A percentile compares a stretch with the other conserved stretches of the same genome.
These are phyloP conservation scores for Tripterygium wilfordii DNA, from an alignment of 177 flowering plant species.

Conservation along the genomic window DNA sequence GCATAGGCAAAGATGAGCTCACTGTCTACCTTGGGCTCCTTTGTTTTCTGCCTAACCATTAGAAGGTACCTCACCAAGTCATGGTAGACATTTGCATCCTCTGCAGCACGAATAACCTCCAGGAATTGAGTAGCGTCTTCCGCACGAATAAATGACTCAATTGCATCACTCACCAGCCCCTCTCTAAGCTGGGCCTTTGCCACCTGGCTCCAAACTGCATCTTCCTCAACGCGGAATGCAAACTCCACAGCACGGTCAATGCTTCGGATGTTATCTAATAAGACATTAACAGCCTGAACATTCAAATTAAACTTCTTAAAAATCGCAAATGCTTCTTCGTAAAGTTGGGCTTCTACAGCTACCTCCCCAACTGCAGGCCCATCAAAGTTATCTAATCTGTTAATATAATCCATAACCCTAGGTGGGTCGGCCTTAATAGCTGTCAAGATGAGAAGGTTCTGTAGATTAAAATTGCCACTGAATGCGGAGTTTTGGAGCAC, in stretches of 20 bases:
- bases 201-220: slow-evolving; percentile 99
- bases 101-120: slow-evolving; percentile 87
- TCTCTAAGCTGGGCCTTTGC: slow-evolving; percentile 96
- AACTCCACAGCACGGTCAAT: slow-evolving; percentile 96
- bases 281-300: slow-evolving; percentile 95
- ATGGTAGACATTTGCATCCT: slow-evolving; percentile 84
- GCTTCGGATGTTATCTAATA: slow-evolving; percentile 82
- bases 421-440: slow-evolving; percentile 97
- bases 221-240: slow-evolving; percentile 99
- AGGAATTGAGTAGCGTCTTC: slow-evolving; percentile 93
- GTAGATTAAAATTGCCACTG: slow-evolving; percentile 97
- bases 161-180: slow-evolving; percentile 95
- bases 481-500: slow-evolving; percentile 99
- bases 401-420: slow-evolving; percentile 95
- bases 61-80: slow-evolving; percentile 91
- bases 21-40: slow-evolving; percentile 97
- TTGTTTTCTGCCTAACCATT: slow-evolving; percentile 94
- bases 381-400: slow-evolving; percentile 95
- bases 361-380: slow-evolving; percentile 99
- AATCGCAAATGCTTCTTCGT: slow-evolving; percentile 94
- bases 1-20: slow-evolving; percentile 99
- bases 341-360: slow-evolving; percentile 94
- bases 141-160: slow-evolving; percentile 97
- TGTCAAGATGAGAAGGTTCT: slow-evolving; percentile 83
- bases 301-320: slow-evolving; percentile 97